Conservation (phyloP, 1,284 basidiomycete genomes). For the Apiotrichum gamsii region DNA sequence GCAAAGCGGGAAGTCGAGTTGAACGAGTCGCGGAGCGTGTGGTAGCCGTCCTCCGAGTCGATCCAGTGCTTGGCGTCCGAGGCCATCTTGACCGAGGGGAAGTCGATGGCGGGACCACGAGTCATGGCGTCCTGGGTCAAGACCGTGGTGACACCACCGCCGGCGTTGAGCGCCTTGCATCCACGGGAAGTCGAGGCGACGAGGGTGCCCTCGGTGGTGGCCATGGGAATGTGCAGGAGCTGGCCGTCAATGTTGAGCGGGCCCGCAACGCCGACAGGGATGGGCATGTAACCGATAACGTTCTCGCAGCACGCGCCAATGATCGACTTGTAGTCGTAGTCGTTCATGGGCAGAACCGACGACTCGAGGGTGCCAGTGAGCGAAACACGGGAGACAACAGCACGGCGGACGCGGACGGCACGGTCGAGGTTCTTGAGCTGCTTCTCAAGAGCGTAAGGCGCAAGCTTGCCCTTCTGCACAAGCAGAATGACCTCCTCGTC, state of each 20-base stretch:
- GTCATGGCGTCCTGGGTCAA: slow-evolving; percentile 95
- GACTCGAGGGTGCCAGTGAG: slow-evolving; percentile 75
- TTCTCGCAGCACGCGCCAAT: slow-evolving; percentile 99
- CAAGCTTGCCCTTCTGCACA: slow-evolving; percentile 86
- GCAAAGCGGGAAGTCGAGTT: slow-evolving; percentile 92
- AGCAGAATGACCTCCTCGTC: slow-evolving; percentile 92
- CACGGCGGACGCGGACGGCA: slow-evolving; percentile 80
- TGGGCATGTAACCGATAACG: slow-evolving; percentile 93
- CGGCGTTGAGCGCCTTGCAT: slow-evolving; percentile 94
- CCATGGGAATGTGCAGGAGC: slow-evolving; percentile 91
- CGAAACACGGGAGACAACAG: slow-evolving; percentile 85
- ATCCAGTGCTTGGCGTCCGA: slow-evolving; percentile 85
- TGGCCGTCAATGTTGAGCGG: slow-evolving; percentile 87
- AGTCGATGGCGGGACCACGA: slow-evolving; percentile 94
- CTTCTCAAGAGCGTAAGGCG: slow-evolving; percentile 91
- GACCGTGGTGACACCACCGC: slow-evolving; percentile 91
- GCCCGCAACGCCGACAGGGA: slow-evolving; percentile 94
- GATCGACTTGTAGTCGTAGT: slow-evolving; percentile 92
- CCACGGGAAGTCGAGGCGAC: slow-evolving; percentile 96
- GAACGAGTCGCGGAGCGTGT: slow-evolving; percentile 74
- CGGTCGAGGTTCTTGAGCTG: slow-evolving; percentile 77
- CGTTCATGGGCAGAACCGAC: slow-evolving; percentile 72
- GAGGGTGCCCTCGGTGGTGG: slow-evolving; percentile 96
- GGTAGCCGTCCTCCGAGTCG: slow-evolving; percentile 74
- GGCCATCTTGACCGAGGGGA: slow-evolving; percentile 73